A percentile compares a stretch with the other conserved stretches of the same genome.
Conservation (phyloP, 495 filamentous ascomycete species). For the Annulohypoxylon nitens region DNA sequence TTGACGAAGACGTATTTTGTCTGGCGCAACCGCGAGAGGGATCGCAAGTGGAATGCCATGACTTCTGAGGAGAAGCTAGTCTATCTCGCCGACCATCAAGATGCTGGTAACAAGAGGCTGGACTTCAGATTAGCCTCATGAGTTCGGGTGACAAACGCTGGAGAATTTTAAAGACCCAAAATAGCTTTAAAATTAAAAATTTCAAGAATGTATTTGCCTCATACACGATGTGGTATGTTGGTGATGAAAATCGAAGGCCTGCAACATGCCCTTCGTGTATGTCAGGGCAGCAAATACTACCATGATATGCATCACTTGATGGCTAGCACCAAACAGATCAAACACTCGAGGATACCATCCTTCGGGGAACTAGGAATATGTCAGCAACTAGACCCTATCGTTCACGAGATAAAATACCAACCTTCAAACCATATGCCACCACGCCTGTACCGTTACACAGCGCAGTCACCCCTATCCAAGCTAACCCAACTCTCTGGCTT, state of each 20-base stretch:
- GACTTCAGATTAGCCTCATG: slow-evolving; percentile 66
- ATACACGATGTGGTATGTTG: slow-evolving; percentile 12
- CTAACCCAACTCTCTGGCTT: slow-evolving; percentile 57
- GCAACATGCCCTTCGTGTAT: slow-evolving; percentile 59
- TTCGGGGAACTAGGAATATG: slow-evolving; percentile 60
- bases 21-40: slow-evolving; percentile 65
- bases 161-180: no score
- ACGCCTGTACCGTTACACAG: slow-evolving; percentile 59
- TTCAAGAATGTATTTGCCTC: neutral
- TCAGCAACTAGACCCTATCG: neutral
- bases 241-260: slow-evolving; percentile 64
- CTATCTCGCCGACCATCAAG: slow-evolving; percentile 74
- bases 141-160: neutral
- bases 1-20: slow-evolving; percentile 73
- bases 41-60: slow-evolving; percentile 67
- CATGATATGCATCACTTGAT: slow-evolving; percentile 66
- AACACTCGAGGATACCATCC: slow-evolving; percentile 59
- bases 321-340: slow-evolving; percentile 64
- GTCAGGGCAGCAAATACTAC: slow-evolving; percentile 62
- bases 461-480: slow-evolving; percentile 57
- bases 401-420: slow-evolving; percentile 34
- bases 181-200: neutral
- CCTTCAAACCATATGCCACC: slow-evolving; percentile 59
- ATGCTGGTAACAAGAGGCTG: slow-evolving; percentile 79
- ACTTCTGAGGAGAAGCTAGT: slow-evolving; percentile 68